phyloP scores from a whole-genome alignment of 495 filamentous ascomycete species.

The Poronia punctata region DNA sequence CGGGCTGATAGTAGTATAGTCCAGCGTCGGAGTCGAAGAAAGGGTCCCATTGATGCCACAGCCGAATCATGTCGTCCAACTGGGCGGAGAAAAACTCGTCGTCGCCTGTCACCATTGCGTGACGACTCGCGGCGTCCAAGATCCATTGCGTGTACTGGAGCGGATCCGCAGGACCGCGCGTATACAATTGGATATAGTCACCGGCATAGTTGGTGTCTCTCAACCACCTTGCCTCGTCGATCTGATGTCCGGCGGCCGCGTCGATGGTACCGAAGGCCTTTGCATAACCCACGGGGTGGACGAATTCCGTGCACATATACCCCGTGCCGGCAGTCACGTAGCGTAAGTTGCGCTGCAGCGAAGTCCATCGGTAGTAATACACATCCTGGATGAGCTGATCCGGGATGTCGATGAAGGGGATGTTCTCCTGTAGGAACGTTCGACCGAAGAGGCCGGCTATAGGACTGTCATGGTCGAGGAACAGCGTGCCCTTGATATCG shows the following conservation, averaged over 20 bases:
- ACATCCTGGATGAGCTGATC: constrained; percentile 37
- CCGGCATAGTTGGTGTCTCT: constrained; percentile 32
- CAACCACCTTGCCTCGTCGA: constrained; percentile 41
- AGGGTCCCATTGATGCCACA: constrained; percentile 36
- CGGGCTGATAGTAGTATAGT: constrained; percentile 36
- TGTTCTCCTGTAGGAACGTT: constrained; percentile 31
- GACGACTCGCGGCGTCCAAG: constrained; percentile 30
- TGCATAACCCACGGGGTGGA: constrained; percentile 34
- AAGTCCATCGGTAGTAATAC: constrained; percentile 40
- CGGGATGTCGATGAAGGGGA: constrained; percentile 44
- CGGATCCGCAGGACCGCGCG: constrained; percentile 34
- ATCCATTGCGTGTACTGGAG: constrained; percentile 40
- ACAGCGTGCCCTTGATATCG: constrained; percentile 15
- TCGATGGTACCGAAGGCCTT: constrained; percentile 33
- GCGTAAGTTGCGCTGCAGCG: constrained; percentile 34
- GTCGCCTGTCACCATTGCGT: constrained; percentile 35
- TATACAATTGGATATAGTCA: constrained; percentile 38
- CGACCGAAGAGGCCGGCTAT: constrained; percentile 26
- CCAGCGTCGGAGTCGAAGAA: constrained; percentile 25
- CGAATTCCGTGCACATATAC: constrained; percentile 38
- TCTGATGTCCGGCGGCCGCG: constrained; percentile 38
- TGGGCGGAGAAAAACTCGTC: constrained; percentile 28
- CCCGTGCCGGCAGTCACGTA: constrained; percentile 35
- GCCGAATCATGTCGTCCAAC: constrained; percentile 33
- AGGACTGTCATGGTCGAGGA: constrained; percentile 25